A percentile compares a stretch with the other conserved stretches of the same genome.
These are phyloP conservation scores for Rhizopus delemar DNA, from an alignment of 371 early-diverging fungal species.

Conservation along the genomic window DNA sequence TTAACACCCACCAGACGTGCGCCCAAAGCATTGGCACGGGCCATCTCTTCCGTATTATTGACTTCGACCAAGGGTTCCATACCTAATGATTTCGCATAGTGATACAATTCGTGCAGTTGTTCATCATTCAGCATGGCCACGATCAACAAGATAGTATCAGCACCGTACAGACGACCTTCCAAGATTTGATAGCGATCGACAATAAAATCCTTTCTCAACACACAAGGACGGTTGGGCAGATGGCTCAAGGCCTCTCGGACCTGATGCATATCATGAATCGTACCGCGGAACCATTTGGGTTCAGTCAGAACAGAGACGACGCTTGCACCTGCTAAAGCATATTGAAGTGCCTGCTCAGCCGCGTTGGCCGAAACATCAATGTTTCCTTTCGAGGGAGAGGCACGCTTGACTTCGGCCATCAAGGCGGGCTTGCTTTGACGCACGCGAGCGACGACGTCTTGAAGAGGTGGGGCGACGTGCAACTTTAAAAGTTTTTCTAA, in stretches of 20 bases:
- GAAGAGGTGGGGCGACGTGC: slow-evolving; percentile 74
- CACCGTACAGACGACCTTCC: slow-evolving; percentile 89
- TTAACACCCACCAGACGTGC: slow-evolving; percentile 94
- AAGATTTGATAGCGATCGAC: slow-evolving; percentile 94
- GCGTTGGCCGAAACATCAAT: slow-evolving; percentile 84
- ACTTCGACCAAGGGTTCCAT: slow-evolving; percentile 99
- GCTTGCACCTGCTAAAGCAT: slow-evolving; percentile 87
- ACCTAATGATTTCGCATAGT: slow-evolving; percentile 72
- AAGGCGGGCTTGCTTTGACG: slow-evolving; percentile 65
- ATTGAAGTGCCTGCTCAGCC: slow-evolving; percentile 79
- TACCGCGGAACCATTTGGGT: slow-evolving; percentile 96
- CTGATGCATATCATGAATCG: slow-evolving; percentile 84
- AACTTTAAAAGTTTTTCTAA: slow-evolving; percentile 69
- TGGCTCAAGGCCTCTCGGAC: slow-evolving; percentile 71
- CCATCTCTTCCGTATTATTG: slow-evolving; percentile 88
- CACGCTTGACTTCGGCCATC: slow-evolving; percentile 96
- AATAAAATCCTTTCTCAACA: slow-evolving; percentile 95
- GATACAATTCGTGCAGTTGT: slow-evolving; percentile 65
- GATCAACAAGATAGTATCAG: slow-evolving; percentile 93
- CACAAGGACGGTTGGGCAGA: slow-evolving; percentile 81
- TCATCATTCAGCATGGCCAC: slow-evolving; percentile 89
- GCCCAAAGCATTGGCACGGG: slow-evolving; percentile 77
- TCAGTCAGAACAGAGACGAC: slow-evolving; percentile 96
- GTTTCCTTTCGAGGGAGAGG: slow-evolving; percentile 94
- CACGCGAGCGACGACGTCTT: slow-evolving; percentile 78